Percentiles rank a stretch among this genome's conserved stretches.
phyloP scores from a whole-genome alignment of 768 basidiomycete genomes.

The Dacryopinax primogenitus region DNA sequence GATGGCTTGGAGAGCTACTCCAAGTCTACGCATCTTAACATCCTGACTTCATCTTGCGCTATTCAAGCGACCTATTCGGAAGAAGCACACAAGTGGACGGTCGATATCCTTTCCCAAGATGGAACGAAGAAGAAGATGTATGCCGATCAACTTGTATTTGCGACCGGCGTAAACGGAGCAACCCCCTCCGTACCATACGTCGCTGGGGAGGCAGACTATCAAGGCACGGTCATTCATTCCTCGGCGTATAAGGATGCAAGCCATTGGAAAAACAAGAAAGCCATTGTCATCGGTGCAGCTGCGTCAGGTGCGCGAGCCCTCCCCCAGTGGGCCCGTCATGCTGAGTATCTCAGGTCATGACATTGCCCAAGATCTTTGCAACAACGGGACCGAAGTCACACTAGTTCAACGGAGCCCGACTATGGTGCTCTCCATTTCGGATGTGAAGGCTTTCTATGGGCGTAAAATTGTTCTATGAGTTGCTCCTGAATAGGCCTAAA shows the following conservation, averaged over 20 bases:
- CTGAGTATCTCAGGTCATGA: constrained; percentile 32
- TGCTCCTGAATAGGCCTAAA: neutral
- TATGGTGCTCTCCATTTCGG: neutral
- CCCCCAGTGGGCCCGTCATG: neutral
- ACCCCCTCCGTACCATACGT: constrained; percentile 35
- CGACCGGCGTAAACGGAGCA: constrained; percentile 42
- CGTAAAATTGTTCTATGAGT: neutral
- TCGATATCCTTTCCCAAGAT: neutral
- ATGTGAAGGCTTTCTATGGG: neutral
- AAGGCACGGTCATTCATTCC: constrained; percentile 51
- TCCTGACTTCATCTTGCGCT: neutral
- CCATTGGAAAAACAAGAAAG: constrained; percentile 54
- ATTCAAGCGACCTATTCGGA: neutral
- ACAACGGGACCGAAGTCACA: constrained; percentile 35
- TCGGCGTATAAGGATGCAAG: constrained; percentile 39
- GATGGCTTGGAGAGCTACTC: neutral
- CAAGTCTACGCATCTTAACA: neutral
- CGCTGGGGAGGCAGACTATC: constrained; percentile 41
- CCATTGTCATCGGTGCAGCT: constrained; percentile 53
- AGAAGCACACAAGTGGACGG: neutral
- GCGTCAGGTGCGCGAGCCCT: constrained; percentile 37
- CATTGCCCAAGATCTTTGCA: constrained; percentile 36
- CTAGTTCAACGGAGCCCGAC: constrained; percentile 43
- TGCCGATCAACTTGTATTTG: constrained; percentile 40
- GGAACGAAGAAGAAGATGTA: constrained; percentile 26